Conservation (phyloP, 2,329 filamentous ascomycete species). For the Akanthomyces lecanii region DNA sequence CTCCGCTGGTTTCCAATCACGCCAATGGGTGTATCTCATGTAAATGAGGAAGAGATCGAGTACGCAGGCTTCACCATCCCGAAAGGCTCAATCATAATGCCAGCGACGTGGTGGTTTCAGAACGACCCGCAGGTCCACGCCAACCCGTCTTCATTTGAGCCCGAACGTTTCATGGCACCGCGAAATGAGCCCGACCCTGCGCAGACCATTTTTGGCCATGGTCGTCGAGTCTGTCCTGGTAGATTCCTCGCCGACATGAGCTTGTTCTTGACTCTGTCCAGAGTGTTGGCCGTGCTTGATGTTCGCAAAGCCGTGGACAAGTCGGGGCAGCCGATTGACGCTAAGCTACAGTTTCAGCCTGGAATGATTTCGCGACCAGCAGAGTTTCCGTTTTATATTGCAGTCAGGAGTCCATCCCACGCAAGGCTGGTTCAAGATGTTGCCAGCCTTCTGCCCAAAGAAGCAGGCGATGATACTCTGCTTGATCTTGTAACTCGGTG, state of each 20-base stretch:
- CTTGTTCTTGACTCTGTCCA: constrained; percentile 34
- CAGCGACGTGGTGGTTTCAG: constrained; percentile 36
- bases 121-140: constrained; percentile 67
- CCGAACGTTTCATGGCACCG: constrained; percentile 29
- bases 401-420: background rate
- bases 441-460: background rate
- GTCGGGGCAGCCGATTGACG: background rate
- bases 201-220: constrained; percentile 31
- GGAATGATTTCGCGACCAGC: background rate
- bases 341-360: background rate
- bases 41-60: constrained; percentile 28
- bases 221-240: constrained; percentile 34
- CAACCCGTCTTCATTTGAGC: constrained; percentile 30
- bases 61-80: constrained; percentile 27
- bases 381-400: background rate
- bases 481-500: background rate
- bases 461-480: background rate
- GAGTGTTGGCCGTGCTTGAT: constrained; percentile 43
- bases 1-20: constrained; percentile 30
- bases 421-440: background rate
- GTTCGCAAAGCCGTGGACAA: constrained; percentile 12
- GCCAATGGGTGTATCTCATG: constrained; percentile 36
- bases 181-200: constrained; percentile 28
- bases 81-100: constrained; percentile 25
- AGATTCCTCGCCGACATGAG: constrained; percentile 28